Conservation (phyloP, 352 stramenopile species). For the Phytophthora ramorum region DNA sequence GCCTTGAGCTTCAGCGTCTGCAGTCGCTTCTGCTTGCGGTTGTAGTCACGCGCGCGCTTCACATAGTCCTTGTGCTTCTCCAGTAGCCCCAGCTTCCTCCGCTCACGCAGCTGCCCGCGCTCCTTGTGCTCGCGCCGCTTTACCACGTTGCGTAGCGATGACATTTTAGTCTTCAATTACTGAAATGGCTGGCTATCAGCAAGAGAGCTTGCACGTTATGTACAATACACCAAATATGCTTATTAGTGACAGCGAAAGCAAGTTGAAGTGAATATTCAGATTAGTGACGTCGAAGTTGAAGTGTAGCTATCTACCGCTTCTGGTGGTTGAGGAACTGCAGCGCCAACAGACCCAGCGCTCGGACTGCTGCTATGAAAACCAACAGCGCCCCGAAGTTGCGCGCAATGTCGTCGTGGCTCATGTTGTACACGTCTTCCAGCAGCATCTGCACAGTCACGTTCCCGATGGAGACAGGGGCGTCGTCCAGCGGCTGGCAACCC, state of each 20-base stretch:
- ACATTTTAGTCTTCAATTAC: constrained; percentile 19
- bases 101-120: constrained; percentile 92
- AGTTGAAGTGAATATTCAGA: background rate
- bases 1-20: constrained; percentile 92
- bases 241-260: background rate
- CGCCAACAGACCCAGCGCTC: constrained; percentile 15
- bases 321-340: constrained; percentile 33
- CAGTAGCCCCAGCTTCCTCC: constrained; percentile 94
- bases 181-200: constrained; percentile 22
- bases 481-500: constrained; percentile 16
- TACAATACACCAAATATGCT: background rate
- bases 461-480: constrained; percentile 18
- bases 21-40: constrained; percentile 94
- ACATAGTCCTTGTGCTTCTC: constrained; percentile 99
- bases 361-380: constrained; percentile 19
- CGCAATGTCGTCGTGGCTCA: constrained; percentile 19
- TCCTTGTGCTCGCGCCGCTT: constrained; percentile 99
- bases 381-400: constrained; percentile 20
- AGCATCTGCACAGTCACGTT: constrained; percentile 22
- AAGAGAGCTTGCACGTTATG: background rate
- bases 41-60: constrained; percentile 95
- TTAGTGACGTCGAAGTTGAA: constrained; percentile 3
- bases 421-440: constrained; percentile 24
- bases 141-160: constrained; percentile 97
- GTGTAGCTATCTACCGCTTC: constrained; percentile 10